These are phyloP conservation scores for Groenewaldozyma tartarivorans DNA, from an alignment of 805 yeast species.

Conservation along the genomic window DNA sequence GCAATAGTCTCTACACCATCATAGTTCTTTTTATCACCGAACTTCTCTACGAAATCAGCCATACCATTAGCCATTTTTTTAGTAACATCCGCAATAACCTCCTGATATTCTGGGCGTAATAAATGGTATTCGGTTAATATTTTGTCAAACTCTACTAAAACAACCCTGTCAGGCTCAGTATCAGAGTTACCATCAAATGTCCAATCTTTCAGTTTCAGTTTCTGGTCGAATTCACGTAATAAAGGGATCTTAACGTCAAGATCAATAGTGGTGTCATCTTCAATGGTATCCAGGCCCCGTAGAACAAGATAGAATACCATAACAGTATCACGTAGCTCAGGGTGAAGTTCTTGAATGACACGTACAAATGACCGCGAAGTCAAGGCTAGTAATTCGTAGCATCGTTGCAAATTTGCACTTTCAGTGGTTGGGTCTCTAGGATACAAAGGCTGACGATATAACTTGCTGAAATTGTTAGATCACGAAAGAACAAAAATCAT, in stretches of 20 bases:
- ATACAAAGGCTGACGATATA: conserved; percentile 44
- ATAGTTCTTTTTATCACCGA: conserved; percentile 60
- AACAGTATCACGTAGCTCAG: conserved; percentile 69
- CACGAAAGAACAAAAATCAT: neutral
- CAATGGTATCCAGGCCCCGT: conserved; percentile 90
- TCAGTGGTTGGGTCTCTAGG: conserved; percentile 37
- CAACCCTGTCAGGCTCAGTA: conserved; percentile 71
- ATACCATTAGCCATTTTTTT: conserved; percentile 91
- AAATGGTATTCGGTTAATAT: conserved; percentile 63
- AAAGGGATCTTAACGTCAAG: conserved; percentile 64
- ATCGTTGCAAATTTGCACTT: conserved; percentile 41
- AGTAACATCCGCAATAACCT: conserved; percentile 68
- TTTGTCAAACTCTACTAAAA: conserved; percentile 67
- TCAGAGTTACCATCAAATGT: conserved; percentile 63
- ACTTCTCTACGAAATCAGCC: conserved; percentile 75
- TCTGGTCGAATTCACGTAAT: conserved; percentile 56
- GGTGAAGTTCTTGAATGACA: conserved; percentile 83
- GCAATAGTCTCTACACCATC: conserved; percentile 68
- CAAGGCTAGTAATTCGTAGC: conserved; percentile 54
- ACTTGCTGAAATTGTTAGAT: conserved; percentile 25
- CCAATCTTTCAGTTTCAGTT: conserved; percentile 63
- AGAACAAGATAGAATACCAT: conserved; percentile 78
- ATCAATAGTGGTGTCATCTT: conserved; percentile 87
- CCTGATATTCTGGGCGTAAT: conserved; percentile 68
- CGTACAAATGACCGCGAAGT: conserved; percentile 94